A percentile compares a stretch with the other conserved stretches of the same genome.
Evolutionary conservation across 164 flowering plant genomes (phyloP).

Genomic region (Berberis thunbergii): DNA sequence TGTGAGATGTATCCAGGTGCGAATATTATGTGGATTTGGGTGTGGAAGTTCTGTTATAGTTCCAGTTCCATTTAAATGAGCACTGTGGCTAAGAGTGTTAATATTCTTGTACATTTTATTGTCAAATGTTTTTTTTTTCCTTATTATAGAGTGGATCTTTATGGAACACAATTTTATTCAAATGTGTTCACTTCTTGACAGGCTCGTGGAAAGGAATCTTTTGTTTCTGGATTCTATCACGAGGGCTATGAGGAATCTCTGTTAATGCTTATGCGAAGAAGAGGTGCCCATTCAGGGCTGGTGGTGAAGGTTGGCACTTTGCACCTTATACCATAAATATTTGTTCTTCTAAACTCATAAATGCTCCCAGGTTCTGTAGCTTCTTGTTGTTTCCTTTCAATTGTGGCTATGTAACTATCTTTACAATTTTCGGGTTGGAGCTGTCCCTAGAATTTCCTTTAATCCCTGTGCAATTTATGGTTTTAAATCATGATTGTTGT

Average conservation of each 20-base stretch:
- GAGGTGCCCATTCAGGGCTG: slow-evolving; percentile 92
- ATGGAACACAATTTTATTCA: no score
- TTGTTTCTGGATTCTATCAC: slow-evolving; percentile 95
- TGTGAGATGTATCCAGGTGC: no score
- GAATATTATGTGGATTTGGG: no score
- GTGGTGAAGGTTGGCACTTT: slow-evolving; percentile 71
- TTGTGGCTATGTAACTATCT: no score
- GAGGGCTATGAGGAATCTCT: slow-evolving; percentile 84
- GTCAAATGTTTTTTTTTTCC: no score
- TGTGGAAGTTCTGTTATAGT: no score
- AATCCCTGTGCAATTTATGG: background rate
- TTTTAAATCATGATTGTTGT: slow-evolving; percentile 6
- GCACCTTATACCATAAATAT: background rate
- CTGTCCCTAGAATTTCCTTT: background rate
- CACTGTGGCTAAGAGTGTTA: no score
- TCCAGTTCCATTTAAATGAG: no score
- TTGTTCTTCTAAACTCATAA: background rate
- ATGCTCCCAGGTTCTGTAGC: background rate
- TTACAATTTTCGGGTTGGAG: no score
- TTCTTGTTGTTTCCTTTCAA: no score
- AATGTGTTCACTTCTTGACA: slow-evolving; percentile 18
- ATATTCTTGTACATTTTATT: no score
- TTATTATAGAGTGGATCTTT: no score
- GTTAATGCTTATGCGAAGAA: slow-evolving; percentile 96
- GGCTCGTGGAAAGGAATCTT: slow-evolving; percentile 84